A percentile compares a stretch with the other conserved stretches of the same genome.
phyloP scores from a whole-genome alignment of 2,329 filamentous ascomycete genomes.

The Aureobasidium mangrovei region DNA sequence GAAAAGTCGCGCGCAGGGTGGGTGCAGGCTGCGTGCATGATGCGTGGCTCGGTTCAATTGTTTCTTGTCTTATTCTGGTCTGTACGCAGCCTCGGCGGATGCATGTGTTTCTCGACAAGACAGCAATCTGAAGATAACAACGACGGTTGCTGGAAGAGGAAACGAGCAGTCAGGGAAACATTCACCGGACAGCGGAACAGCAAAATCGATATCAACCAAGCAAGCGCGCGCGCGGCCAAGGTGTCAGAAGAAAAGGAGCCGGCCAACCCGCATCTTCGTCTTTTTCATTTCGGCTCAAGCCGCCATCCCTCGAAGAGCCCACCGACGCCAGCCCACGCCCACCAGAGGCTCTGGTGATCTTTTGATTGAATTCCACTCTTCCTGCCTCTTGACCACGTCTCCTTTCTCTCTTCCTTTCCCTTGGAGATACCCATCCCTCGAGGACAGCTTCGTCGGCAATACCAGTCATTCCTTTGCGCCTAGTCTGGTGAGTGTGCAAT shows the following conservation, averaged over 20 bases:
- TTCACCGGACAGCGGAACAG: neutral
- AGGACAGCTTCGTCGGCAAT: slow-evolving; percentile 1
- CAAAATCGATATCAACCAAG: neutral
- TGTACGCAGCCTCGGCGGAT: slow-evolving; percentile 4
- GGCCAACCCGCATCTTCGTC: neutral
- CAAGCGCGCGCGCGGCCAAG: neutral
- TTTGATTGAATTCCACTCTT: slow-evolving; percentile 13
- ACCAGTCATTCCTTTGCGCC: slow-evolving; percentile 9
- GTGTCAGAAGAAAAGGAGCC: slow-evolving; percentile 3
- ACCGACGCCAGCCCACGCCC: slow-evolving; percentile 11
- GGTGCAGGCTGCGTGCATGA: slow-evolving; percentile 8
- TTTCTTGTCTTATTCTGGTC: neutral
- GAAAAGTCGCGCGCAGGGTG: slow-evolving; percentile 3
- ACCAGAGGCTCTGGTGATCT: slow-evolving; percentile 3
- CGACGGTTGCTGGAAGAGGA: neutral
- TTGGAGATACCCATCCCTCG: neutral
- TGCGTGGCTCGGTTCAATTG: slow-evolving; percentile 11
- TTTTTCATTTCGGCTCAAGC: slow-evolving; percentile 3
- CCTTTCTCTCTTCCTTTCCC: neutral
- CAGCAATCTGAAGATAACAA: neutral
- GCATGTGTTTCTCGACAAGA: neutral
- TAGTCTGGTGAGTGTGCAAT: slow-evolving; percentile 1
- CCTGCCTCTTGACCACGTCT: slow-evolving; percentile 4
- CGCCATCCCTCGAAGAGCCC: slow-evolving; percentile 3
- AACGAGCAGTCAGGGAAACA: neutral